These are phyloP conservation scores for Bolboschoenus planiculmis DNA, from an alignment of 176 grass and related monocot species.

Conservation along the genomic window DNA sequence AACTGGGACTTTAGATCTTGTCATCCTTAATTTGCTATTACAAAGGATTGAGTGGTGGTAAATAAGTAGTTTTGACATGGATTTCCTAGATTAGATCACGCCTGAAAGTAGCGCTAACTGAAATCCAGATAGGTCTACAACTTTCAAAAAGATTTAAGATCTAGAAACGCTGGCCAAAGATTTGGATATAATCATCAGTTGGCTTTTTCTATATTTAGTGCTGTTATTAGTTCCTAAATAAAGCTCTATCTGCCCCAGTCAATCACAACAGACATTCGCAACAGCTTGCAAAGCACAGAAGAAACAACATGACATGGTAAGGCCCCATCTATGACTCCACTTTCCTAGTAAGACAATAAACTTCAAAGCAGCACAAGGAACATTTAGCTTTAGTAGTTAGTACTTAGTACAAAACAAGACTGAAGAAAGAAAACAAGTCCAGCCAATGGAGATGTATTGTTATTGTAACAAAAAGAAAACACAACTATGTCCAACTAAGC, in stretches of 20 bases:
- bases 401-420: background rate
- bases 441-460: background rate
- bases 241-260: background rate
- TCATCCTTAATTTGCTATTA: background rate
- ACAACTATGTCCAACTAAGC: background rate
- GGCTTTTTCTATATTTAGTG: slow-evolving; percentile 5
- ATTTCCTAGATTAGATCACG: background rate
- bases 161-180: background rate
- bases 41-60: background rate
- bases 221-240: background rate
- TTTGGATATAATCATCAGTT: background rate
- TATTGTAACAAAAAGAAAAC: background rate
- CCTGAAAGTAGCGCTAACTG: background rate
- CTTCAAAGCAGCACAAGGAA: background rate
- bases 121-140: background rate
- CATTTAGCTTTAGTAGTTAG: background rate
- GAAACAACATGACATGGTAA: background rate
- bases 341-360: background rate
- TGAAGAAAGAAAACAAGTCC: background rate
- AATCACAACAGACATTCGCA: background rate
- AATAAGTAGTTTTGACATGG: background rate
- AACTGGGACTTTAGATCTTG: background rate
- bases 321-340: background rate
- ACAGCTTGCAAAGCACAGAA: background rate
- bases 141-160: background rate